These are phyloP conservation scores for Salvia rosmarinus DNA, from an alignment of 257 asterid species.

Conservation along the genomic window DNA sequence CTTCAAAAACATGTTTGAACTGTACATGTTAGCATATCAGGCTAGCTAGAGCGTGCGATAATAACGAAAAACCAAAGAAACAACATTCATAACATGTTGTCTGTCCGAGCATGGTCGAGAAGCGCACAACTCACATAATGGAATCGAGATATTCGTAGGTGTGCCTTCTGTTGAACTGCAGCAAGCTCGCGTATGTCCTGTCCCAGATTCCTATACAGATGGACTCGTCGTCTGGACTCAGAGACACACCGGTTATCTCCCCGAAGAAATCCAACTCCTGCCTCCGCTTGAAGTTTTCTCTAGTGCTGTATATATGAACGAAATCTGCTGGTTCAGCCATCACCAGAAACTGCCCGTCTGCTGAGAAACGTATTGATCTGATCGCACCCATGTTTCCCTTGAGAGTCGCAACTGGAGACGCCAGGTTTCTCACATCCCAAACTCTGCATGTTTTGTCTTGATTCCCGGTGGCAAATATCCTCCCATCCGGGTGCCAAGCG, in stretches of 20 bases:
- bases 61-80: background rate
- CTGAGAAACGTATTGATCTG: constrained; percentile 69
- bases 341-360: constrained; percentile 65
- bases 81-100: too few relatives aligned
- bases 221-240: constrained; percentile 76
- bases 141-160: constrained; percentile 57
- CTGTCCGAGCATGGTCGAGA: background rate
- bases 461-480: constrained; percentile 73
- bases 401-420: constrained; percentile 45
- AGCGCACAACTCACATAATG: constrained; percentile 33
- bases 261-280: constrained; percentile 81
- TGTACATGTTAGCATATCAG: background rate
- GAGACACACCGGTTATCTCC: constrained; percentile 69
- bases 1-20: constrained; percentile 5
- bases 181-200: constrained; percentile 72
- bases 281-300: constrained; percentile 48
- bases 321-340: constrained; percentile 80
- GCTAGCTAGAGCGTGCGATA: background rate
- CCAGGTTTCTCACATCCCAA: constrained; percentile 68
- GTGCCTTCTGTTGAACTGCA: constrained; percentile 60
- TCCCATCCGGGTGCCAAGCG: constrained; percentile 75
- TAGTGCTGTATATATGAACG: constrained; percentile 60
- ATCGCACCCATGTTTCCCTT: constrained; percentile 73
- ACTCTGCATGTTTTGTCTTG: constrained; percentile 79
- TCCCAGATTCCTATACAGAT: constrained; percentile 72